A percentile compares a stretch with the other conserved stretches of the same genome.
phyloP scores from a whole-genome alignment of 305 asterid species.

The Solanum hybrid region DNA sequence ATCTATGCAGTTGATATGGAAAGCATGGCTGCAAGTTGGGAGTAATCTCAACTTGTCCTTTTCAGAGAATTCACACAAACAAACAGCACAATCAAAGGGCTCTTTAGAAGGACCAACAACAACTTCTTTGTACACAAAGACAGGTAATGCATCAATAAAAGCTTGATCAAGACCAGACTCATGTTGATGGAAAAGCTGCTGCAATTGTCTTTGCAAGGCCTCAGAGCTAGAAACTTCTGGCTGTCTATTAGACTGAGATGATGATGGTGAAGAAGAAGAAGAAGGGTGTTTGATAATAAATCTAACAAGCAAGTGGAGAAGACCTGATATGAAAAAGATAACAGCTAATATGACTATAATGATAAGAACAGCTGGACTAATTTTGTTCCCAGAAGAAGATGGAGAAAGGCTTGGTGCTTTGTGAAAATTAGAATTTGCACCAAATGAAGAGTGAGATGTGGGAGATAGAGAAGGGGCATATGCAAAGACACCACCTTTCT shows the following conservation, averaged over 20 bases:
- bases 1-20: slow-evolving; percentile 46
- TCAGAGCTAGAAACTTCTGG: slow-evolving; percentile 35
- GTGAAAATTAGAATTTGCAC: slow-evolving; percentile 23
- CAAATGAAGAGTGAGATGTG: slow-evolving; percentile 22
- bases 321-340: slow-evolving; percentile 60
- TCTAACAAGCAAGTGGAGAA: slow-evolving; percentile 68
- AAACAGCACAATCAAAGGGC: slow-evolving; percentile 57
- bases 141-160: slow-evolving; percentile 47
- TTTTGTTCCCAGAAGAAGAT: slow-evolving; percentile 41
- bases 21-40: slow-evolving; percentile 58
- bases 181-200: slow-evolving; percentile 50
- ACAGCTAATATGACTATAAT: slow-evolving; percentile 36
- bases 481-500: slow-evolving; percentile 24
- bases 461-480: slow-evolving; percentile 31
- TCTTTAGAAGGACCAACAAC: slow-evolving; percentile 27
- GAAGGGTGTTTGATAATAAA: slow-evolving; percentile 39
- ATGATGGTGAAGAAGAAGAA: slow-evolving; percentile 10
- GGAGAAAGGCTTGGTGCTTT: slow-evolving; percentile 37
- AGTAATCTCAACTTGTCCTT: slow-evolving; percentile 43
- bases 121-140: slow-evolving; percentile 39
- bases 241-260: slow-evolving; percentile 26
- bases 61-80: slow-evolving; percentile 41
- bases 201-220: slow-evolving; percentile 57
- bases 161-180: slow-evolving; percentile 55
- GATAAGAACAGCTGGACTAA: slow-evolving; percentile 37